Evolutionary conservation across 768 basidiomycete genomes (phyloP).

Genomic region (Russula griseocarnosa): DNA sequence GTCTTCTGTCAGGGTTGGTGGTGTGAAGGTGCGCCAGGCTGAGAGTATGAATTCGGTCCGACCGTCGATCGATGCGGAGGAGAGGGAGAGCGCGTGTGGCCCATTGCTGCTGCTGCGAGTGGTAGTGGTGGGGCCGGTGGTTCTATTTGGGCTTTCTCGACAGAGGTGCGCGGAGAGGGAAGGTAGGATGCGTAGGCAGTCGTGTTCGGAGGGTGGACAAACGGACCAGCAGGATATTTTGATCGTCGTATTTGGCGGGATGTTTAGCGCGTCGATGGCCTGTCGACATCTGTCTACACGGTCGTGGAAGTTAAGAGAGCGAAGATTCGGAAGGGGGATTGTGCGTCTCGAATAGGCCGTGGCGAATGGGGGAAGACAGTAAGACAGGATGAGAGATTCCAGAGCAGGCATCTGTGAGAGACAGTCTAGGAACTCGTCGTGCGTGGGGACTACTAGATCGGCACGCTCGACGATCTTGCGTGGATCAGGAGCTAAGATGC

Average conservation of each 20-base stretch:
- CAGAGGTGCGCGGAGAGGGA: constrained; percentile 19
- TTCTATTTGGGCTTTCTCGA: not conserved
- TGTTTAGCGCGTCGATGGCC: constrained; percentile 10
- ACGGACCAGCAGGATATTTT: constrained; percentile 17
- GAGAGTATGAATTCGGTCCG: constrained; percentile 8
- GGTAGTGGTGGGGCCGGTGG: not conserved
- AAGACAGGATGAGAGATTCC: constrained; percentile 5
- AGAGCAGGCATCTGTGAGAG: constrained; percentile 13
- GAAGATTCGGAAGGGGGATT: constrained; percentile 6
- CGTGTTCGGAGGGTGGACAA: constrained; percentile 18
- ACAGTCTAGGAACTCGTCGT: constrained; percentile 15
- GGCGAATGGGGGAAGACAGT: constrained; percentile 16
- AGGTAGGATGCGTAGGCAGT: constrained; percentile 20
- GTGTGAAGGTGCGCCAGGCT: constrained; percentile 17
- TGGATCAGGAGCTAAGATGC: constrained; percentile 5
- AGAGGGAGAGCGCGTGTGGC: constrained; percentile 18
- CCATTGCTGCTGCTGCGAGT: not conserved
- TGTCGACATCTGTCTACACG: constrained; percentile 21
- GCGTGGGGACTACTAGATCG: not conserved
- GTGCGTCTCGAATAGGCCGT: constrained; percentile 1
- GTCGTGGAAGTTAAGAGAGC: constrained; percentile 1
- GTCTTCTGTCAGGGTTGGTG: constrained; percentile 11
- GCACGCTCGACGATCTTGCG: constrained; percentile 1
- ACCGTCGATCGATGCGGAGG: not conserved
- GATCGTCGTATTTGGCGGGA: constrained; percentile 1